These are phyloP conservation scores for Thuja plicata DNA, from an alignment of 83 land plant genomes.

Conservation along the genomic window DNA sequence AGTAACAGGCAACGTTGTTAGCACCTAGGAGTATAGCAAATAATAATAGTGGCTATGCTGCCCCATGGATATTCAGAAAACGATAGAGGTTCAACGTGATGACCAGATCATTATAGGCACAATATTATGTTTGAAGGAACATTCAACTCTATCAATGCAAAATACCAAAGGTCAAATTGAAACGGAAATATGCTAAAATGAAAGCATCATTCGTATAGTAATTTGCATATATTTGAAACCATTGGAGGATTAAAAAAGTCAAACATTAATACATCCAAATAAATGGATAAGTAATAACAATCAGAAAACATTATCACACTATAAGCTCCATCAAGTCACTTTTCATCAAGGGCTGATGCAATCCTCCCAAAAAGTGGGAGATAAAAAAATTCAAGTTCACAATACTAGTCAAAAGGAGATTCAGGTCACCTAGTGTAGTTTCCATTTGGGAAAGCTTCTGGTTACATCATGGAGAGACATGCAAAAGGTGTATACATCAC, in stretches of 20 bases:
- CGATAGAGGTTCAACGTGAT: neutral
- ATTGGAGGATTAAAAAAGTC: neutral
- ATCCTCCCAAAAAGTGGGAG: neutral
- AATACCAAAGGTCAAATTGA: neutral
- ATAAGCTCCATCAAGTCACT: neutral
- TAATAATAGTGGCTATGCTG: neutral
- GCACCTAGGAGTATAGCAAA: neutral
- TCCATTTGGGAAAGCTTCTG: neutral
- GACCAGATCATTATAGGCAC: neutral
- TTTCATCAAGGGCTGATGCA: neutral
- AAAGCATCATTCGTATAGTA: neutral
- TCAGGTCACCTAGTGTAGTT: neutral
- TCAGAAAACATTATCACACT: neutral
- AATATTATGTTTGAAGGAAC: neutral
- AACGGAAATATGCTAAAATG: neutral
- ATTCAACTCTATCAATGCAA: neutral
- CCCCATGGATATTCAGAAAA: neutral
- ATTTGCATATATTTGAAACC: neutral
- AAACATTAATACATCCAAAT: neutral
- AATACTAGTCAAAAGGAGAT: neutral
- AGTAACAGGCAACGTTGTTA: neutral
- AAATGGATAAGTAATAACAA: neutral
- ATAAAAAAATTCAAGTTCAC: neutral
- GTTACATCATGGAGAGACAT: neutral
- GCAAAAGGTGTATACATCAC: neutral